phyloP scores from a whole-genome alignment of 768 basidiomycete genomes.

The Macrolepiota dolichaula region DNA sequence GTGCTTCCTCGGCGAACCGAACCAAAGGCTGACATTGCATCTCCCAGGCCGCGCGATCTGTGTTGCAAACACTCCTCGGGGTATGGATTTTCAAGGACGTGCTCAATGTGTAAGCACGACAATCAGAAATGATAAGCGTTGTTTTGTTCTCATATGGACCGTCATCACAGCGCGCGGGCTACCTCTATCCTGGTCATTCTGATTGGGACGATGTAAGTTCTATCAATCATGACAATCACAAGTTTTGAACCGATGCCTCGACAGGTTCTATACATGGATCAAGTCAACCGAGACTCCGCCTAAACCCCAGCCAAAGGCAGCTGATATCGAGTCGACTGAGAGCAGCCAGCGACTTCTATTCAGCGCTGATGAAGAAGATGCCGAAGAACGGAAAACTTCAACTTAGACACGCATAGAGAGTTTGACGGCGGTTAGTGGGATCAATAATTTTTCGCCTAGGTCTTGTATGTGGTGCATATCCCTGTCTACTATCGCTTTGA shows the following conservation, averaged over 20 bases:
- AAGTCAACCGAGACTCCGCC: slow-evolving; percentile 23
- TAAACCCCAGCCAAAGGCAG: slow-evolving; percentile 12
- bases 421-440: not conserved
- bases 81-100: slow-evolving; percentile 76
- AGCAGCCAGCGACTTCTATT: slow-evolving; percentile 5
- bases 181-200: slow-evolving; percentile 66
- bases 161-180: slow-evolving; percentile 51
- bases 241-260: not conserved
- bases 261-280: slow-evolving; percentile 57
- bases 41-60: slow-evolving; percentile 70
- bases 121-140: not conserved
- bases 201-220: slow-evolving; percentile 61
- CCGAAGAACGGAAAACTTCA: slow-evolving; percentile 5
- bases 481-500: too few relatives aligned
- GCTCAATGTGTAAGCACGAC: slow-evolving; percentile 58
- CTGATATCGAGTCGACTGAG: slow-evolving; percentile 20
- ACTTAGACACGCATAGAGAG: not conserved
- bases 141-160: slow-evolving; percentile 3
- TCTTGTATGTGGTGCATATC: too few relatives aligned
- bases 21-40: slow-evolving; percentile 3
- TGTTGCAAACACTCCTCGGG: slow-evolving; percentile 79
- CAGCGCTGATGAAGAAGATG: slow-evolving; percentile 10
- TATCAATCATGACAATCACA: not conserved
- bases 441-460: too few relatives aligned
- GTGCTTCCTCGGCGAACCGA: not conserved